These are phyloP conservation scores for Microbotryum saponariae DNA, from an alignment of 1,284 basidiomycete species.

Conservation along the genomic window DNA sequence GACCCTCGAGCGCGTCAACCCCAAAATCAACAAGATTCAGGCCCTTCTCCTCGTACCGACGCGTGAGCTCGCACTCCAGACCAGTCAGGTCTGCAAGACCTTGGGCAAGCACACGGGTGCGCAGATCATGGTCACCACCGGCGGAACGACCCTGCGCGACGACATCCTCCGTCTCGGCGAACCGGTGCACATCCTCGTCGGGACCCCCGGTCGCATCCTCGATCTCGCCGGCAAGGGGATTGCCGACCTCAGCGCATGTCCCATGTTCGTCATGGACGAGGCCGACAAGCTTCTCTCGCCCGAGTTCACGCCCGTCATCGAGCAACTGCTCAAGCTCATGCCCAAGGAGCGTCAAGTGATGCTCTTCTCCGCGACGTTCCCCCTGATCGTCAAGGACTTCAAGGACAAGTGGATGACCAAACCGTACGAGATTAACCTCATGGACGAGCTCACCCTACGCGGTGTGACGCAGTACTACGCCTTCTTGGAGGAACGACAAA, in stretches of 20 bases:
- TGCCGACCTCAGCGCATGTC: conserved; percentile 88
- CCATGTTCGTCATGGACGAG: conserved; percentile 98
- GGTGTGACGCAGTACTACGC: conserved; percentile 99
- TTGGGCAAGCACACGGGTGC: conserved; percentile 81
- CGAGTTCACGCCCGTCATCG: conserved; percentile 98
- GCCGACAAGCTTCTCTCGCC: conserved; percentile 96
- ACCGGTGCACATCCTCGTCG: conserved; percentile 89
- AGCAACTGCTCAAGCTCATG: conserved; percentile 81
- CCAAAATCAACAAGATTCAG: conserved; percentile 82
- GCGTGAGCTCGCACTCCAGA: conserved; percentile 89
- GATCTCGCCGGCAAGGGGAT: conserved; percentile 90
- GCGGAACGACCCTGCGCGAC: conserved; percentile 94
- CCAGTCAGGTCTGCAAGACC: conserved; percentile 93
- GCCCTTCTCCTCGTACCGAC: conserved; percentile 89
- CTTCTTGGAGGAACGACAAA: conserved; percentile 97
- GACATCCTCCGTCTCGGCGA: conserved; percentile 90
- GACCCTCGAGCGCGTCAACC: conserved; percentile 84
- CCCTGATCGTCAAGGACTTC: conserved; percentile 98
- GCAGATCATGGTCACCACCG: conserved; percentile 99
- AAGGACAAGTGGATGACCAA: conserved; percentile 98
- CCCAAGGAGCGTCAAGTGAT: conserved; percentile 88
- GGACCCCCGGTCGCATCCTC: conserved; percentile 91
- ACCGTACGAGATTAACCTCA: conserved; percentile 97
- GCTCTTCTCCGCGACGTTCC: conserved; percentile 98
- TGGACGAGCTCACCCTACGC: conserved; percentile 97